Conservation (phyloP, 139 green algal species). For the Chlorella sorokiniana region DNA sequence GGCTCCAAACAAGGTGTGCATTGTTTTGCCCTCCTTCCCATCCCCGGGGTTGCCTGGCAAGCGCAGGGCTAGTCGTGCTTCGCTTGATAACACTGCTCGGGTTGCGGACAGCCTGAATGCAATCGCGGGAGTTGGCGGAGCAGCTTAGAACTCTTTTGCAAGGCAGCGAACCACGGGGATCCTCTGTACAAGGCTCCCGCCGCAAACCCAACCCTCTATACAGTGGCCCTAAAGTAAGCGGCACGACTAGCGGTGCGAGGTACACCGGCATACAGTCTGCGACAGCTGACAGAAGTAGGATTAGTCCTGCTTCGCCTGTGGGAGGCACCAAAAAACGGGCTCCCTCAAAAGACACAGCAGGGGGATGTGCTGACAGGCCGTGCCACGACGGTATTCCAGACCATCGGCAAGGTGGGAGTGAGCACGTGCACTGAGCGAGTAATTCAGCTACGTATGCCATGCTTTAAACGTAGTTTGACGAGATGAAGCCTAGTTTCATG, state of each 20-base stretch:
- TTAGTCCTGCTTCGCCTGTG: neutral
- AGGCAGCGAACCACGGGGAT: neutral
- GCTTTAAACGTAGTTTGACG: too few relatives aligned
- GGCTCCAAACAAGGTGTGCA: too few relatives aligned
- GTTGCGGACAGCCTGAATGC: neutral
- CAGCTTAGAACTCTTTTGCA: neutral
- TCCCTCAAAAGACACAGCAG: neutral
- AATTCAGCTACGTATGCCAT: too few relatives aligned
- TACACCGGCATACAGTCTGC: neutral
- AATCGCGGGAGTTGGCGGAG: neutral
- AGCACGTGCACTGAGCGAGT: too few relatives aligned
- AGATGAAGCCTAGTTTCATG: too few relatives aligned
- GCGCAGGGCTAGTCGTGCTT: too few relatives aligned
- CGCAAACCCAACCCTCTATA: constrained; percentile 19
- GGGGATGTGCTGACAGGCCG: neutral
- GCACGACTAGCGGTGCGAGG: neutral
- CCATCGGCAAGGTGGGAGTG: too few relatives aligned
- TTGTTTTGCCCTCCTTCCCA: too few relatives aligned
- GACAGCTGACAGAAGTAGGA: neutral
- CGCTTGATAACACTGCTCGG: too few relatives aligned
- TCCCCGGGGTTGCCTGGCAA: too few relatives aligned
- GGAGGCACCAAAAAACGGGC: constrained; percentile 2
- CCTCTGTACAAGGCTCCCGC: neutral
- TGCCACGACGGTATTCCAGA: neutral
- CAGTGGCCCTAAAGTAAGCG: neutral